Base-by-base conservation (phyloP, 1,139 yeast genomes). In the Suhomyces chickasaworum region DNA sequence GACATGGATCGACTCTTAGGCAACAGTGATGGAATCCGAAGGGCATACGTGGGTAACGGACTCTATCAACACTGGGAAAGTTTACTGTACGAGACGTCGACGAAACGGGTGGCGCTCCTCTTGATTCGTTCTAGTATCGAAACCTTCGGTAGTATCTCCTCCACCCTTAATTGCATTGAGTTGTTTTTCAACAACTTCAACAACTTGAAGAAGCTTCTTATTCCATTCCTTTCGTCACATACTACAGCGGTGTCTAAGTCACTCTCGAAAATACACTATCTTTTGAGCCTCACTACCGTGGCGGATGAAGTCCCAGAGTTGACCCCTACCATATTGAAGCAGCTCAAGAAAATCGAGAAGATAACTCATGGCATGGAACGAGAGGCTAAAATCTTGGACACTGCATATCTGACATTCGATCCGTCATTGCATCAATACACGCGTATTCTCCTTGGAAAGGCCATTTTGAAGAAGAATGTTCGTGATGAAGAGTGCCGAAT, bases 401-500 rank as follows among this genome's bases (percentile, higher is more conserved):
- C 66, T 10, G 65, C 69, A 8, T 71, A 68, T 46, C 39, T 37
- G 40, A 48, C 53, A 18, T 62, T 73, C 4, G 71, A 74, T 46
- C 67, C 66, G 3, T 64, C 72, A 15, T 54, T 74, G 42, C 64
- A 59, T 44, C 72, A 65, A 47, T 75, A 74, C 49, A 71, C 78
- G 27, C 61, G 60, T 40, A 58, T 71, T 9, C 59, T 75, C 8
- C 55, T 75, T 37, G 80, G 79, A 2, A 69, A 63, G 52, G 78
- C 77, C 29, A 74, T 75, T 21, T 58, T 75, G 47, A 72, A 72
- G 51, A 54, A 71, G 46, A 69, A 68, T 3, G 58, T 75, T 21
- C 55, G 55, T n/a, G 55, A 48, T 3, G 33, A 45, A 3, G 69
- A 69, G 34, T 74, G 78, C 51, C 67, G 63, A 49, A 55, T 73